phyloP scores from a whole-genome alignment of 805 yeast species.

The Candida hispaniensis region DNA sequence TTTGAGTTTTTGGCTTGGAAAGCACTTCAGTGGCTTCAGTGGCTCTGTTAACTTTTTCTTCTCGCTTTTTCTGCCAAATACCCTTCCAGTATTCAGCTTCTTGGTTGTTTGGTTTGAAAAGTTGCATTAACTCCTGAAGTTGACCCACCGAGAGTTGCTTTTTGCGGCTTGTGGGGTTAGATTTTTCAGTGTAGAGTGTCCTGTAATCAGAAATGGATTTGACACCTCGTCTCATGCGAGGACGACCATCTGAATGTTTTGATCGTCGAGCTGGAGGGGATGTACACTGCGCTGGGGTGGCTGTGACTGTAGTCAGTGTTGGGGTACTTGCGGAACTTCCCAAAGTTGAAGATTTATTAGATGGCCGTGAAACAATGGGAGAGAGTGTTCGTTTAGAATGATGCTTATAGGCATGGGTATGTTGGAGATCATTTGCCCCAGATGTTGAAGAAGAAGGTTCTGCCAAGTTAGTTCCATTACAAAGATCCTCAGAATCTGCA shows the following conservation, averaged over 20 bases:
- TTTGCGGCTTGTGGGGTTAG: constrained; percentile 5
- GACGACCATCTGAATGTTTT: constrained; percentile 9
- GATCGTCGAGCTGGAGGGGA: constrained; percentile 12
- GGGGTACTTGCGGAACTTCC: constrained; percentile 5
- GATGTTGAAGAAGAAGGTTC: too few relatives aligned
- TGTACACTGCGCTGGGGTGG: constrained; percentile 11
- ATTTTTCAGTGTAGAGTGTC: constrained; percentile 1
- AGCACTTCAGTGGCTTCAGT: too few relatives aligned
- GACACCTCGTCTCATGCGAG: constrained; percentile 16
- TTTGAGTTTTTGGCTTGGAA: too few relatives aligned
- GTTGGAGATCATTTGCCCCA: not conserved
- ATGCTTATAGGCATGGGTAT: constrained; percentile 1
- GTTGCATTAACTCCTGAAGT: constrained; percentile 22
- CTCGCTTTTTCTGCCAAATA: constrained; percentile 11
- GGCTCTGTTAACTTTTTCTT: too few relatives aligned
- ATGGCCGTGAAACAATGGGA: too few relatives aligned
- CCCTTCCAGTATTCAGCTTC: constrained; percentile 16
- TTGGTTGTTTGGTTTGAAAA: constrained; percentile 20
- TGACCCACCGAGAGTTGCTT: constrained; percentile 22
- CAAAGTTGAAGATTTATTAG: constrained; percentile 1
- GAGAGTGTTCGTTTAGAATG: constrained; percentile 5
- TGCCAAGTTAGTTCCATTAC: not conserved
- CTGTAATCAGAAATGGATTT: constrained; percentile 15
- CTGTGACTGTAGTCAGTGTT: constrained; percentile 6
- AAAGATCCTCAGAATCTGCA: not conserved